Percentiles rank a stretch among this genome's conserved stretches.
Evolutionary conservation across 1,284 basidiomycete genomes (phyloP).

Genomic region (Cystobasidium pallidum): DNA sequence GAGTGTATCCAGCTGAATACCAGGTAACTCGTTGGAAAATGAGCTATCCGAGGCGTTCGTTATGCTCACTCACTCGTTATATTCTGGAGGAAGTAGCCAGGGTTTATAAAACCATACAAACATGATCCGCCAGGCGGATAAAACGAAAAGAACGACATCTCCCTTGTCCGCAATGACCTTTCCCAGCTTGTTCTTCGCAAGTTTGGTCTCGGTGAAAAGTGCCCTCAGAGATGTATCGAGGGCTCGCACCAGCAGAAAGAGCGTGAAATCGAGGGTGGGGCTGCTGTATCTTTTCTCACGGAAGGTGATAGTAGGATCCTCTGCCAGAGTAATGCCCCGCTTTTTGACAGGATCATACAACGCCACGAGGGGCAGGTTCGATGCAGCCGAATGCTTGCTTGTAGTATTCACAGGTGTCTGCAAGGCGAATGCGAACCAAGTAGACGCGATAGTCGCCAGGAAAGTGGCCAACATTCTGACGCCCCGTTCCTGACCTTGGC

Average conservation of each 20-base stretch:
- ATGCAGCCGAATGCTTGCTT: slow-evolving; percentile 24
- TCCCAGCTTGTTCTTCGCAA: slow-evolving; percentile 32
- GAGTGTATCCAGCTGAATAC: slow-evolving; percentile 56
- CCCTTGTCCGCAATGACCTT: slow-evolving; percentile 45
- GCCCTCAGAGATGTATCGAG: slow-evolving; percentile 54
- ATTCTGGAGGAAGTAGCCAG: slow-evolving; percentile 37
- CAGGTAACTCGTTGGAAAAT: too few relatives aligned
- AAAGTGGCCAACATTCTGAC: slow-evolving; percentile 45
- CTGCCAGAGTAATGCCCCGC: neutral
- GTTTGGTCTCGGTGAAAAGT: slow-evolving; percentile 39
- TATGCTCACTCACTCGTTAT: slow-evolving; percentile 35
- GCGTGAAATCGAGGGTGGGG: slow-evolving; percentile 57
- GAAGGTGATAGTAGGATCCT: slow-evolving; percentile 17
- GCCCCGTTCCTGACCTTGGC: neutral
- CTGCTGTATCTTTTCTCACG: slow-evolving; percentile 43
- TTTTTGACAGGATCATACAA: slow-evolving; percentile 18
- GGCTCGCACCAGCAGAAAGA: slow-evolving; percentile 57
- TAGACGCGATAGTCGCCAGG: slow-evolving; percentile 41
- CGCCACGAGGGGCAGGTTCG: slow-evolving; percentile 40
- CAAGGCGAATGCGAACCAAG: slow-evolving; percentile 47
- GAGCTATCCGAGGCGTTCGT: too few relatives aligned
- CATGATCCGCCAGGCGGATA: slow-evolving; percentile 52
- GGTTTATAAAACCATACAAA: slow-evolving; percentile 45
- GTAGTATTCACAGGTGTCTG: slow-evolving; percentile 33
- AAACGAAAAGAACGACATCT: slow-evolving; percentile 50